Percentiles rank a stretch among this genome's conserved stretches.
phyloP scores from a whole-genome alignment of 306 rosid species.

The Leucaena leucocephala region DNA sequence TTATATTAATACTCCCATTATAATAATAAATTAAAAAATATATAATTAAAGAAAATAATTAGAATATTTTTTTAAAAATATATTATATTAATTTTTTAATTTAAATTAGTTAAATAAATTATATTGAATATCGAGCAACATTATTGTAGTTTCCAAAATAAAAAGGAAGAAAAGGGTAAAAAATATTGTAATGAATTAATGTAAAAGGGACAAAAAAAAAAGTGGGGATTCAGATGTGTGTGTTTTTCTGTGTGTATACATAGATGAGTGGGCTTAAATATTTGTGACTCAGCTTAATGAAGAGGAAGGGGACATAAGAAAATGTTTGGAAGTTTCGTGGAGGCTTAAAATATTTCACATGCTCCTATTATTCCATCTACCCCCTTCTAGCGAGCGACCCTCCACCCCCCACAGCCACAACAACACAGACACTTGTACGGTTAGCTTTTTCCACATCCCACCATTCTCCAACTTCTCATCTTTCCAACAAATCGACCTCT shows the following conservation, averaged over 20 bases:
- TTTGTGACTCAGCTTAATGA: no score
- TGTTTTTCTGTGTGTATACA: no score
- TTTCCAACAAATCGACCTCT: not conserved
- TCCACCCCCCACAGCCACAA: constrained; percentile 20
- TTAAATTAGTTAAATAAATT: no score
- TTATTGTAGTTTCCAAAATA: no score
- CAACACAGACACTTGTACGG: constrained; percentile 39
- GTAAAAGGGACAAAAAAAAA: not conserved
- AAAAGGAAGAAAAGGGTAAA: not conserved
- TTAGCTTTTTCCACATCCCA: constrained; percentile 5
- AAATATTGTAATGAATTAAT: not conserved
- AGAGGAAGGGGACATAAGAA: not conserved
- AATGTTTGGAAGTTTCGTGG: constrained; percentile 4
- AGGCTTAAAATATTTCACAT: not conserved
- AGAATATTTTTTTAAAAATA: no score
- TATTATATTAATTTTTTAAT: no score
- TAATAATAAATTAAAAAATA: no score
- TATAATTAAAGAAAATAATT: no score
- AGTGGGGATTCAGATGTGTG: not conserved
- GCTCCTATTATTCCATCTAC: not conserved
- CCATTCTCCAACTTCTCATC: not conserved
- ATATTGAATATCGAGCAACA: not conserved
- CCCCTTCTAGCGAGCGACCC: constrained; percentile 22
- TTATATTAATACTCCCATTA: no score
- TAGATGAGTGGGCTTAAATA: not conserved